Percentiles rank a stretch among this genome's conserved stretches.
These are phyloP conservation scores for Malbranchea cinnamomea DNA, from an alignment of 2,329 filamentous ascomycete genomes.

Conservation along the genomic window DNA sequence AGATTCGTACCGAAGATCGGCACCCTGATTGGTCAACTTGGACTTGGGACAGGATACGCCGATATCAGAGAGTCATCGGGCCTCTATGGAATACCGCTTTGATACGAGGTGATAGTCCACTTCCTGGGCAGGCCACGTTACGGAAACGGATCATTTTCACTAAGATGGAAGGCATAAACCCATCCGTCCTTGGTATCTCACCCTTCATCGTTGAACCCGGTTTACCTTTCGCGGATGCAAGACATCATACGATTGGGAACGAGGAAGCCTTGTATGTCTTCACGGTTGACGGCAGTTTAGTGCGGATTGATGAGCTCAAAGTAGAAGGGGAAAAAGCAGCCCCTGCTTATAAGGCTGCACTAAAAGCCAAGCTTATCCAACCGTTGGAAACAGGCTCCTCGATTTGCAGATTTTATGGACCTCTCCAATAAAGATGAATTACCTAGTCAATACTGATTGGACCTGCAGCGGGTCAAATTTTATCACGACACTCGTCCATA, in stretches of 20 bases:
- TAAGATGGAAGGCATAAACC: slow-evolving; percentile 20
- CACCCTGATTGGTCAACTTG: slow-evolving; percentile 46
- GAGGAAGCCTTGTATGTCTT: slow-evolving; percentile 22
- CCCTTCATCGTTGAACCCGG: slow-evolving; percentile 19
- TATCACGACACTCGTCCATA: no score
- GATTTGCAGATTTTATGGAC: slow-evolving; percentile 21
- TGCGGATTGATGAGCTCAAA: slow-evolving; percentile 25
- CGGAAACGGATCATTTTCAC: slow-evolving; percentile 24
- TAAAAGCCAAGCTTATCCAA: slow-evolving; percentile 26
- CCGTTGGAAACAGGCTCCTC: slow-evolving; percentile 14
- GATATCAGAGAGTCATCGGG: slow-evolving; percentile 46
- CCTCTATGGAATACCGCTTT: slow-evolving; percentile 48
- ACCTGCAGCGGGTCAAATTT: no score
- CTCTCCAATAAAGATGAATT: slow-evolving; percentile 15
- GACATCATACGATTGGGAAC: no score
- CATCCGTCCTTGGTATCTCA: no score
- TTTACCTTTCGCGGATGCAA: slow-evolving; percentile 22
- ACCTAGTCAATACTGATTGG: no score
- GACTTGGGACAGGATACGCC: slow-evolving; percentile 39
- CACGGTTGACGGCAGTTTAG: slow-evolving; percentile 21
- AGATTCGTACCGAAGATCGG: slow-evolving; percentile 51
- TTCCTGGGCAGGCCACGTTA: neutral
- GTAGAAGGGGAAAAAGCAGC: slow-evolving; percentile 24
- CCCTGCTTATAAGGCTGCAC: slow-evolving; percentile 22
- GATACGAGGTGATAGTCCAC: no score